Conservation (phyloP, 371 early-diverging fungal genomes). For the Mucor mucedo region DNA sequence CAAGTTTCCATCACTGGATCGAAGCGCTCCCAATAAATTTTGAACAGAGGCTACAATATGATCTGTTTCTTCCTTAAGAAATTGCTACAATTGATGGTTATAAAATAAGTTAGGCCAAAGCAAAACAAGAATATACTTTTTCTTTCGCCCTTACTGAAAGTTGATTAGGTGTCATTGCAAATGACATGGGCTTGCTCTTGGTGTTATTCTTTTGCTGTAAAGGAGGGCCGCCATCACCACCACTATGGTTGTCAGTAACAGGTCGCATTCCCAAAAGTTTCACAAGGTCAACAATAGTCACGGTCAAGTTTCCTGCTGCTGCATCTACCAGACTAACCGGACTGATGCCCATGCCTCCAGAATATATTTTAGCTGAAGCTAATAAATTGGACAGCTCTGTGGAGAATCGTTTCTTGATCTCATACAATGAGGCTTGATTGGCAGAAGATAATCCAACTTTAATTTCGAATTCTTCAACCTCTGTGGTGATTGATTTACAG, state of each 20-base stretch:
- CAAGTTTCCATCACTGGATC: conserved; percentile 39
- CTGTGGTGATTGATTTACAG: conserved; percentile 83
- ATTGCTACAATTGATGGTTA: conserved; percentile 42
- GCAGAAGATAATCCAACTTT: conserved; percentile 27
- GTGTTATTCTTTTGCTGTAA: neutral
- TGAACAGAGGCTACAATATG: conserved; percentile 89
- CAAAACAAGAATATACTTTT: neutral
- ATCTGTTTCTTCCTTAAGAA: conserved; percentile 86
- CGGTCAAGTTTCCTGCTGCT: conserved; percentile 79
- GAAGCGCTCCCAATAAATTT: conserved; percentile 71
- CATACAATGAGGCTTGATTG: conserved; percentile 39
- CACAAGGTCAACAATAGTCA: conserved; percentile 77
- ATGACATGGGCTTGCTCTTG: neutral
- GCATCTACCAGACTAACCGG: conserved; percentile 76
- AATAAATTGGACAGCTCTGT: conserved; percentile 68
- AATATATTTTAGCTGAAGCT: conserved; percentile 79
- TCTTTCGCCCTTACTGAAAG: conserved; percentile 29
- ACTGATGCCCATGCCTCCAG: conserved; percentile 73
- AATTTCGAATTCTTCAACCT: conserved; percentile 71
- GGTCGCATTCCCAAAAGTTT: conserved; percentile 63
- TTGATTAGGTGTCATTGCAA: conserved; percentile 28
- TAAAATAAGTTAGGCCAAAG: neutral
- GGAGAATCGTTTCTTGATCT: conserved; percentile 66
- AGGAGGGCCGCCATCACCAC: neutral
- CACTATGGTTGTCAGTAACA: conserved; percentile 11